Percentiles rank a stretch among this genome's conserved stretches.
phyloP scores from a whole-genome alignment of 1,284 basidiomycete species.

The Boletus sp. region DNA sequence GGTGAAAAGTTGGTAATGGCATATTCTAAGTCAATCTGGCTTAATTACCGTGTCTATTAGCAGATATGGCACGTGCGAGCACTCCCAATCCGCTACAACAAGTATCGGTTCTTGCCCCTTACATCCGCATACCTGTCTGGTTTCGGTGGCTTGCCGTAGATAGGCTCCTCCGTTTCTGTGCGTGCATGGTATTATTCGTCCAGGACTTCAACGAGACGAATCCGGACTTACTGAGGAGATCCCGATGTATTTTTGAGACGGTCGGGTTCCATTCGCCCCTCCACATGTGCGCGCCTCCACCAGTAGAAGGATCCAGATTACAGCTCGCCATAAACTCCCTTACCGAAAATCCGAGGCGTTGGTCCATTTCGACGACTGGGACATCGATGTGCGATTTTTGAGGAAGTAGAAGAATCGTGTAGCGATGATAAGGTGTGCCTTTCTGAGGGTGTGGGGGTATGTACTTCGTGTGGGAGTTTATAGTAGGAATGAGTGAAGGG shows the following conservation, averaged over 20 bases:
- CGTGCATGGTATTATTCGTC: constrained; percentile 7
- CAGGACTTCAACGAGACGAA: constrained; percentile 5
- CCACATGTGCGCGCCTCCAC: constrained; percentile 83
- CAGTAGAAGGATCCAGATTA: constrained; percentile 48
- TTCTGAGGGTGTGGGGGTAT: constrained; percentile 85
- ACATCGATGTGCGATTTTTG: constrained; percentile 49
- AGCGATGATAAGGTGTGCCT: constrained; percentile 85
- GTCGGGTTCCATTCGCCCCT: constrained; percentile 70
- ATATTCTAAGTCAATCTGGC: no score
- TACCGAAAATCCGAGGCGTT: constrained; percentile 61
- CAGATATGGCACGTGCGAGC: no score
- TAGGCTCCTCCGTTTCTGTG: constrained; percentile 59
- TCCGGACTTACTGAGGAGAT: constrained; percentile 59
- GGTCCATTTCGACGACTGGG: constrained; percentile 34
- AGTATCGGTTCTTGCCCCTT: constrained; percentile 53
- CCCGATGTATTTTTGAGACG: constrained; percentile 64
- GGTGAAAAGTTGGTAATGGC: no score
- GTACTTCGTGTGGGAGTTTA: constrained; percentile 61
- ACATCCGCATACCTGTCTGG: constrained; percentile 55
- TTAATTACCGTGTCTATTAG: no score
- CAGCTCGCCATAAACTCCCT: constrained; percentile 57
- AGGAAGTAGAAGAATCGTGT: constrained; percentile 73
- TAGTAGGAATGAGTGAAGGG: constrained; percentile 38
- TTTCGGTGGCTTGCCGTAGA: constrained; percentile 60
- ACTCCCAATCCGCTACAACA: no score